phyloP scores from a whole-genome alignment of 1,139 yeast species.

The Suhomyces terraborum region DNA sequence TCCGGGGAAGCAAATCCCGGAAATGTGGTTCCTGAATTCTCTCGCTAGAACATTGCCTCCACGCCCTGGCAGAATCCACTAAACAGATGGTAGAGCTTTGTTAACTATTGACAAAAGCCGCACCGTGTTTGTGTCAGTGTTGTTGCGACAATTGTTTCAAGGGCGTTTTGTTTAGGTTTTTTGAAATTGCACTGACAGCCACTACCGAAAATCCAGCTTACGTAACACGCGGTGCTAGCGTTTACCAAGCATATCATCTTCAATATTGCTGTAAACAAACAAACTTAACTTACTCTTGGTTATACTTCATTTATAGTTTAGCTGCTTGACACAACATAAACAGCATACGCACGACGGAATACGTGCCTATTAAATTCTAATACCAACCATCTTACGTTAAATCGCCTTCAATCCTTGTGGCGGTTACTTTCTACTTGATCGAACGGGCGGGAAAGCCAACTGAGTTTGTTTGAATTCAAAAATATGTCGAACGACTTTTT shows the following conservation, averaged over 20 bases:
- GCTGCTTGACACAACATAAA: background rate
- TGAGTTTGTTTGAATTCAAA: background rate
- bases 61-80: background rate
- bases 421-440: background rate
- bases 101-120: conserved; percentile 10
- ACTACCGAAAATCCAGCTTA: conserved; percentile 2
- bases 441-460: conserved; percentile 3
- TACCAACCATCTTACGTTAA: background rate
- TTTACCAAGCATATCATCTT: conserved; percentile 9
- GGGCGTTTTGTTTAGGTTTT: conserved; percentile 7
- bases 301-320: background rate
- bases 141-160: conserved; percentile 9
- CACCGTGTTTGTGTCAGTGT: conserved; percentile 9
- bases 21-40: background rate
- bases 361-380: no score
- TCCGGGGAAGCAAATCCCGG: background rate
- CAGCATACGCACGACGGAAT: background rate
- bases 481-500: conserved; percentile 38
- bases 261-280: conserved; percentile 8
- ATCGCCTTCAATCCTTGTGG: background rate
- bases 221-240: conserved; percentile 4
- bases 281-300: background rate
- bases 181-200: conserved; percentile 4
- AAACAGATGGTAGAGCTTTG: conserved; percentile 1
- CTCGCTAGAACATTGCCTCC: conserved; percentile 3